Evolutionary conservation across 805 yeast species (phyloP).

Genomic region (Diddensiella santjacobensis): DNA sequence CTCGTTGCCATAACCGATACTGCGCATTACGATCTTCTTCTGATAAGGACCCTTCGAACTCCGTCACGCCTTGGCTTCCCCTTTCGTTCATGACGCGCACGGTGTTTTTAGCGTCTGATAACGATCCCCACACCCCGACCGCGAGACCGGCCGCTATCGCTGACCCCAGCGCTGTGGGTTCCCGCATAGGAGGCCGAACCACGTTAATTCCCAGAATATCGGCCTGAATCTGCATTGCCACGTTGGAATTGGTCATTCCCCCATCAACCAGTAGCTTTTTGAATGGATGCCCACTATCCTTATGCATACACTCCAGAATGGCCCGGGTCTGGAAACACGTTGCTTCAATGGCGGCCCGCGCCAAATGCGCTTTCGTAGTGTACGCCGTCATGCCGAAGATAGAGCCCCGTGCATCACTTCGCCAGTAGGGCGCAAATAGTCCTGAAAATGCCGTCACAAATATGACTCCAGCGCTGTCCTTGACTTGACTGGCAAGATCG

Average conservation of each 20-base stretch:
- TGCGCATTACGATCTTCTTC: conserved; percentile 53
- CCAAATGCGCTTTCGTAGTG: conserved; percentile 87
- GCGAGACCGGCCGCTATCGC: conserved; percentile 92
- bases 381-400: conserved; percentile 90
- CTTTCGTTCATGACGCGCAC: conserved; percentile 8
- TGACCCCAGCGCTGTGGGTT: conserved; percentile 94
- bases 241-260: conserved; percentile 89
- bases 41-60: conserved; percentile 41
- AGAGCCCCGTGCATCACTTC: conserved; percentile 85
- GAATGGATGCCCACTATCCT: conserved; percentile 64
- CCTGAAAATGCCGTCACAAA: conserved; percentile 96
- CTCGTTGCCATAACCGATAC: conserved; percentile 82
- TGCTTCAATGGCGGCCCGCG: conserved; percentile 93
- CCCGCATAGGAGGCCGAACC: conserved; percentile 74
- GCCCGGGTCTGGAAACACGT: conserved; percentile 92
- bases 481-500: conserved; percentile 78
- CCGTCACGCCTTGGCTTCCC: conserved; percentile 13
- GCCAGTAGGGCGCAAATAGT: conserved; percentile 95
- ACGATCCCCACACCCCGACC: conserved; percentile 65
- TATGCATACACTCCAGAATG: conserved; percentile 82
- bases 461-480: conserved; percentile 83
- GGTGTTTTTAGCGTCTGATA: conserved; percentile 55
- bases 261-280: conserved; percentile 70
- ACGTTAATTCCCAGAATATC: conserved; percentile 87
- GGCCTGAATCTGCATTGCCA: conserved; percentile 90